phyloP scores from a whole-genome alignment of 768 basidiomycete species.

The Psilocybe sp. region DNA sequence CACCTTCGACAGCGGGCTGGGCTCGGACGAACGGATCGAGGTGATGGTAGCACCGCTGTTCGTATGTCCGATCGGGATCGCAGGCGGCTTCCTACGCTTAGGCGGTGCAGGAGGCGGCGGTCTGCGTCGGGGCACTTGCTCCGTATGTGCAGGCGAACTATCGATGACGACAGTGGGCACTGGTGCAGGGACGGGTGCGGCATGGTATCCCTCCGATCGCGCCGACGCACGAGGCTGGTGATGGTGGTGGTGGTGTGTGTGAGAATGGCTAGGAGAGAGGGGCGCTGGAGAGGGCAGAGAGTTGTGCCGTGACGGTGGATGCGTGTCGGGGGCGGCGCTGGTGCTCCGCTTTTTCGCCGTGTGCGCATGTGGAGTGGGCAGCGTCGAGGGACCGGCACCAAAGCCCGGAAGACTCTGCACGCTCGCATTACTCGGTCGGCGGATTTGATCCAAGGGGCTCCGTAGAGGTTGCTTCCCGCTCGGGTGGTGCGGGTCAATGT shows the following conservation, averaged over 20 bases:
- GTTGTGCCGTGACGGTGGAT: conserved; percentile 15
- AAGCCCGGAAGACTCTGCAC: conserved; percentile 26
- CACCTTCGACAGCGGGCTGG: conserved; percentile 28
- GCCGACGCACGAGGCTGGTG: conserved; percentile 6
- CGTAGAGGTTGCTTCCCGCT: conserved; percentile 23
- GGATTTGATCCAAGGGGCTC: conserved; percentile 31
- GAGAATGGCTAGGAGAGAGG: conserved; percentile 3
- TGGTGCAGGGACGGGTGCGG: conserved; percentile 7
- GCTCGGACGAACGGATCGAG: conserved; percentile 48
- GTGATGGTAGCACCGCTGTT: conserved; percentile 57
- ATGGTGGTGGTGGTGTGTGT: conserved; percentile 8
- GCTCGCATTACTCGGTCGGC: conserved; percentile 39
- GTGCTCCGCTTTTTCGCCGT: conserved; percentile 14
- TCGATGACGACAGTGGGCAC: conserved; percentile 18
- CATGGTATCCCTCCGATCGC: conserved; percentile 5
- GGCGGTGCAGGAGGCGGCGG: conserved; percentile 67
- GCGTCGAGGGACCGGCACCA: conserved; percentile 15
- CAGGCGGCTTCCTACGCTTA: conserved; percentile 70
- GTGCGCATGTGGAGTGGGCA: conserved; percentile 1
- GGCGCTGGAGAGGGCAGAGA: conserved; percentile 6
- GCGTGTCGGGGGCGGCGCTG: conserved; percentile 6
- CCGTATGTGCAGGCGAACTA: conserved; percentile 10
- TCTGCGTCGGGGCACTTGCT: conserved; percentile 31
- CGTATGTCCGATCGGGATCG: conserved; percentile 52
- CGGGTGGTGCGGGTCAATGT: conserved; percentile 17